Percentiles rank a stretch among this genome's conserved stretches.
phyloP scores from a whole-genome alignment of 208 protist species.

The Crithidia sp. region DNA sequence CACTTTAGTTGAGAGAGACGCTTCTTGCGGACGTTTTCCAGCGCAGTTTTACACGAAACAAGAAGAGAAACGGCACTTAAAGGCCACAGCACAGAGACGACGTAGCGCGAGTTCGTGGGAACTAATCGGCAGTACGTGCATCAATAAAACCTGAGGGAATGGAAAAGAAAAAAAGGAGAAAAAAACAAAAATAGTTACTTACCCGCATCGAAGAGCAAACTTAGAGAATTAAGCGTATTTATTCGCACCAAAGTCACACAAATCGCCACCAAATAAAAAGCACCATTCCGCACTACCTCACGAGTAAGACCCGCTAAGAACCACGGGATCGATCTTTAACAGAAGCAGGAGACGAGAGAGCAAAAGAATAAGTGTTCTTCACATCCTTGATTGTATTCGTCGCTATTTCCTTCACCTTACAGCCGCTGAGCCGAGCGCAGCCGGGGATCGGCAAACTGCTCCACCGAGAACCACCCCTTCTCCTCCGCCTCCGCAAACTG shows the following conservation, averaged over 20 bases:
- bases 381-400: background rate
- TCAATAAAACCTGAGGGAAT: background rate
- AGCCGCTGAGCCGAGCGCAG: conserved; percentile 45
- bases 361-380: background rate
- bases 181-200: background rate
- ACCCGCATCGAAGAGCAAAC: background rate
- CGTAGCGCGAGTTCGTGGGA: no score
- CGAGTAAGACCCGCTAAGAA: no score
- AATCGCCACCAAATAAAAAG: no score
- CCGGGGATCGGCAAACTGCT: conserved; percentile 59
- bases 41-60: no score
- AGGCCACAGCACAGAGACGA: no score
- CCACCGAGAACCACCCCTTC: conserved; percentile 79
- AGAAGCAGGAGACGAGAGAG: background rate
- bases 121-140: background rate
- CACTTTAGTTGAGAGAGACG: no score
- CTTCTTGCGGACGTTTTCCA: no score
- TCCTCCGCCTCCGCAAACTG: conserved; percentile 73
- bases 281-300: no score
- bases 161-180: background rate
- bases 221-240: background rate
- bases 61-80: no score
- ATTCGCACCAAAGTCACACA: no score
- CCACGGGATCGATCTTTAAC: no score
- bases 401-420: background rate